Evolutionary conservation across 768 basidiomycete genomes (phyloP).

Genomic region (Psilocybe cubensis): DNA sequence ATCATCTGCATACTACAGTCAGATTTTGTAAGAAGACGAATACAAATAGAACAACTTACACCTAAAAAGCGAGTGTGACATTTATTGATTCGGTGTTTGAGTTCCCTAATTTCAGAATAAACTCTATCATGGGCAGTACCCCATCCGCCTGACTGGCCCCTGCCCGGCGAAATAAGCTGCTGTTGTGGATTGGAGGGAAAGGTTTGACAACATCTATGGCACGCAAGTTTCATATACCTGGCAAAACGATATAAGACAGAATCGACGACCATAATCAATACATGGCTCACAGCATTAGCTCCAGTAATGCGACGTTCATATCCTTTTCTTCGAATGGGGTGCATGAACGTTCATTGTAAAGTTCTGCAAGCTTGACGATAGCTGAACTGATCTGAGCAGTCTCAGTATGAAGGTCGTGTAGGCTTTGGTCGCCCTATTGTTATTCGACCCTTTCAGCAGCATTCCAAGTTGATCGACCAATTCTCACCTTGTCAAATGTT

Average conservation of each 20-base stretch:
- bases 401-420: neutral
- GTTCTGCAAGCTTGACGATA: conserved; percentile 3
- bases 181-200: neutral
- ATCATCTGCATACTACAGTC: neutral
- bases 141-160: neutral
- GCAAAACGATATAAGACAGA: neutral
- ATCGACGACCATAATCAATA: neutral
- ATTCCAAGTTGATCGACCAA: too few relatives aligned
- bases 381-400: conserved; percentile 4
- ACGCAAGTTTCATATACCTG: conserved; percentile 9
- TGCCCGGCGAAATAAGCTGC: neutral
- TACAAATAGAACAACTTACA: neutral
- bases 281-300: conserved; percentile 4
- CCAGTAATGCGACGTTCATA: conserved; percentile 3
- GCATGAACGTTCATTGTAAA: conserved; percentile 7
- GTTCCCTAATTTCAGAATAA: conserved; percentile 6
- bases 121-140: conserved; percentile 7
- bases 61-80: conserved; percentile 11
- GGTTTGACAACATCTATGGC: conserved; percentile 2
- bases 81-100: conserved; percentile 10
- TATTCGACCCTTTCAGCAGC: neutral
- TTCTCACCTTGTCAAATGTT: neutral
- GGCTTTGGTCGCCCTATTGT: neutral
- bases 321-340: conserved; percentile 5
- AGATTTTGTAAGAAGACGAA: too few relatives aligned